Evolutionary conservation across 805 yeast species (phyloP), one percentile per base, ranked within the genome.

Genomic region (Saturnispora diversa): DNA sequence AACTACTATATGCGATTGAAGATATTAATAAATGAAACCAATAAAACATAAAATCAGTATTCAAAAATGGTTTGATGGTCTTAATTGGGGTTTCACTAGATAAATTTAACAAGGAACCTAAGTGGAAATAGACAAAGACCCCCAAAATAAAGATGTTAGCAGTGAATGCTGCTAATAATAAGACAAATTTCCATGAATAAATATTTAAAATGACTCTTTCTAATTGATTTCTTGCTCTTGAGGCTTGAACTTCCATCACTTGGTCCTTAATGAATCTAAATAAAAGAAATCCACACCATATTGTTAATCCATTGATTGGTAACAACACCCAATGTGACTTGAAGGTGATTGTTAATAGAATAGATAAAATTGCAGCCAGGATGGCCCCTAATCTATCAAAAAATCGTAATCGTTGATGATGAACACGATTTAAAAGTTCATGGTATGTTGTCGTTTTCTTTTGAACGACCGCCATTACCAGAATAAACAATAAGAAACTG

Each of bases 1-100:
- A 77, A 2, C 65, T 37, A 6, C 77, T 51, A 54, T 80, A 82
- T 6, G 66, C 26, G 0, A 65, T 24, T 0, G 76, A 71, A 6
- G 68, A 50, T 20, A 64, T 54, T 1, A 60, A 9, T 20, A 71
- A 60, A 32, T 62, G 66, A 50, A 65, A 74, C 71, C 75, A 72
- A 48, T 59, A 72, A 50, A 63, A 75, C 4, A 75, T 66, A 62
- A 59, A 66, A 32, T 63, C 54, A 47, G 68, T 72, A 45, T 65
- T 68, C 34, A 66, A 39, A 31, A 63, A 63, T 3, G 72, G 68
- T 39, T 60, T 65, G 31, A 65, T 62, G 9, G 68, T 65, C 42
- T 54, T 62, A 22, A 63, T 58, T 5, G 69, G 60, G 3, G 64
- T 51, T 8, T 58, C 53, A 28, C 56, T 45, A 39, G 51, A 56